phyloP scores from a whole-genome alignment of 176 grass and related monocot genomes.

The Oryza nivara region DNA sequence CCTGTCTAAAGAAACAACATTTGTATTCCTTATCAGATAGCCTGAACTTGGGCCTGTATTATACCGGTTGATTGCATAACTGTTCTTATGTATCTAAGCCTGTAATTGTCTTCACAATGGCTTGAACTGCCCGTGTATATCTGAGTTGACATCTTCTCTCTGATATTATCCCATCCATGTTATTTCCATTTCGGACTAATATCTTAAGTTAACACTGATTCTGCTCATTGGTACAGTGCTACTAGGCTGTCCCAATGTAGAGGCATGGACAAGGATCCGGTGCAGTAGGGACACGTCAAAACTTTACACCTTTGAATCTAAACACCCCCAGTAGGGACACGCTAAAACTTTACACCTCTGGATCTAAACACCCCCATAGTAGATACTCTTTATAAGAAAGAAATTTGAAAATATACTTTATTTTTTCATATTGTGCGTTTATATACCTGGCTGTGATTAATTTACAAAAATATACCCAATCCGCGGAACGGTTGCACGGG shows the following conservation, averaged over 20 bases:
- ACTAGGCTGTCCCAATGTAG: not conserved
- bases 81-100: conserved; percentile 51
- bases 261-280: too few relatives aligned
- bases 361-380: too few relatives aligned
- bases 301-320: too few relatives aligned
- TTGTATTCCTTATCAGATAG: conserved; percentile 34
- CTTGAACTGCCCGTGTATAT: conserved; percentile 43
- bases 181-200: not conserved
- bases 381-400: too few relatives aligned
- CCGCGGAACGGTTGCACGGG: too few relatives aligned
- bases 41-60: conserved; percentile 32
- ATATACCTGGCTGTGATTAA: too few relatives aligned
- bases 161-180: conserved; percentile 22
- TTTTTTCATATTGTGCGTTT: too few relatives aligned
- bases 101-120: conserved; percentile 43
- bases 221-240: not conserved
- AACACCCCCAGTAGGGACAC: too few relatives aligned
- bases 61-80: conserved; percentile 52
- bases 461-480: too few relatives aligned
- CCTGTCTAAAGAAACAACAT: conserved; percentile 34
- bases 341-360: too few relatives aligned
- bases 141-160: conserved; percentile 29
- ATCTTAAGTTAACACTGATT: not conserved
- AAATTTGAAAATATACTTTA: too few relatives aligned
- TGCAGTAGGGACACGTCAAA: too few relatives aligned